Base-by-base conservation (phyloP, 1,284 basidiomycete genomes). In the Cutaneotrichosporon arboriforme region DNA sequence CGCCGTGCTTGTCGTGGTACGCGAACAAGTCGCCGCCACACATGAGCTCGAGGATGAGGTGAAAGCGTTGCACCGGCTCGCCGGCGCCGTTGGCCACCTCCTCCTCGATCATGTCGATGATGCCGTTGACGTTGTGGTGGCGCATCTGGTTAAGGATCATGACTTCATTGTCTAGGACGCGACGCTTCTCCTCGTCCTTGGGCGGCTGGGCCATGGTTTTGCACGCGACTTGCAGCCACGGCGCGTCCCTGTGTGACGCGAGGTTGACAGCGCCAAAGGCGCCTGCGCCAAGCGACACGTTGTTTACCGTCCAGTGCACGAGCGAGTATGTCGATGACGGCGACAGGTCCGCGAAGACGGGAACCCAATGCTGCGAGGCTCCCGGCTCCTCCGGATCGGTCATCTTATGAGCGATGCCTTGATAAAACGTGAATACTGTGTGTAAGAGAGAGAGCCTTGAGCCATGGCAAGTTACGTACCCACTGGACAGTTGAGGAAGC, bases 221-320 rank as follows among this genome's bases (percentile, higher is more conserved):
- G 74, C 87, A 88, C 8, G 88, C 88, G 22, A 87, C 85, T 71
- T 90, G 88, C 43, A 82, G 79, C 51, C 51, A 52, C 59, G 80
- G 77, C 33, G 78, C 79, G n/a, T 71, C 64, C 4, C 77, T 78
- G 63, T 88, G 84, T 50, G 85, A 77, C 13, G 86, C 86, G 31
- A 90, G 80, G 66, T 88, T 83, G 2, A 90, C 86, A 0, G 81
- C 84, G 0, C 87, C 86, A 70, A 88, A 90, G n/a, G 83, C 83
- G 1, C 88, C 88, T 23, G 81, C 63, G 9, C 66, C 66, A 8
- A 68, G 54, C 8, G 57, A 58, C 36, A 59, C 49, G 46, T 66
- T 66, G 41, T 61, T 46, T 8, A 61, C 46, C 4, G 14, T 36
- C 57, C 61, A 65, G 8, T 47, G 9, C 14, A 36, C 22, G 15